Base-by-base conservation (phyloP, 1,284 basidiomycete genomes). In the Meira nashicola region DNA sequence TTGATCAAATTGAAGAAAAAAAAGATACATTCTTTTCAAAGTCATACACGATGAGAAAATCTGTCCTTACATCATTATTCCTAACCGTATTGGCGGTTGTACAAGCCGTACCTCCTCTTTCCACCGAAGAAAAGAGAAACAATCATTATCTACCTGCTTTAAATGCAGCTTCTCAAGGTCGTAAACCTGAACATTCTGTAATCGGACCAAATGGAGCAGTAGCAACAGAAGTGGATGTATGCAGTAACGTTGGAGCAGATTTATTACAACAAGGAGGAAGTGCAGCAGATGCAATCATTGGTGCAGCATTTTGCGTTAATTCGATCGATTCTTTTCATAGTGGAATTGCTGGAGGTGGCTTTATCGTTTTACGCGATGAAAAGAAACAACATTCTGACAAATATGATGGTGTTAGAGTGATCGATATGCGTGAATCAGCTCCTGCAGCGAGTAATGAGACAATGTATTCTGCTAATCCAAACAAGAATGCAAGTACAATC, bases 361-460 rank as follows among this genome's bases (percentile, higher is more conserved):
- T 73, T 48, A 67, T 67, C n/a, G 57, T 76, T 19, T 62, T 76
- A 23, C 68, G 73, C 33, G 38, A 55, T 23, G 56, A 57, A 15
- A 57, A 49, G 2, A 39, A 25, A 39, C 53, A 55, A 23, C 21
- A 37, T 37, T 11, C n/a, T 10, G 57, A 37, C 51, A 59, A 60
- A 44, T 3, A 17, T 3, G 19, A 58, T n/a, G 57, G 60, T 6
- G 79, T 80, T 58, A 66, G 77, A 25, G 74, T 75, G 37, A 74
- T 81, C 38, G 80, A 82, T 68, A 80, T 81, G 64, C 71, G 81
- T 14, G 81, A 81, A 69, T 77, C 73, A 3, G 72, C 74, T 66
- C 80, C 80, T 0, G 78, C 74, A 8, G 73, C 68, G 0, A 75
- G 74, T 0, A 79, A 80, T 55, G 71, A 76, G 58, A 77, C 77